Conservation (phyloP, 352 stramenopile genomes). For the Pythium aphanidermatum region DNA sequence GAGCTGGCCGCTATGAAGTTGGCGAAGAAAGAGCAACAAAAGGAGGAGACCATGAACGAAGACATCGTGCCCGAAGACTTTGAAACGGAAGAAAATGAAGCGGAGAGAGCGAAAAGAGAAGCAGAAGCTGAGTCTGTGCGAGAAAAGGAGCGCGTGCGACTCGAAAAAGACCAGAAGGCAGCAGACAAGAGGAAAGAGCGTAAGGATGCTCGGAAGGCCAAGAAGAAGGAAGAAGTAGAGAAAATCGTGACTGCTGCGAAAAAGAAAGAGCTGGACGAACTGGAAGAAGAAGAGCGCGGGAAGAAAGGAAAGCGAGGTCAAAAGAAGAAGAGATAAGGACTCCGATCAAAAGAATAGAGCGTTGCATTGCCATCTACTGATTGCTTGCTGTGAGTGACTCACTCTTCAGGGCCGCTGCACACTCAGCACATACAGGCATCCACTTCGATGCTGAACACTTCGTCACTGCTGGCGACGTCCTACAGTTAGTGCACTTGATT, state of each 20-base stretch:
- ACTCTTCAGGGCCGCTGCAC: conserved; percentile 38
- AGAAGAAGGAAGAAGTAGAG: conserved; percentile 75
- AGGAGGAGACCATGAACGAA: conserved; percentile 1
- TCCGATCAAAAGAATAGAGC: conserved; percentile 11
- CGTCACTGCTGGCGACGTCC: conserved; percentile 38
- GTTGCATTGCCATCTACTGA: conserved; percentile 12
- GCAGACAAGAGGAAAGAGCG: conserved; percentile 73
- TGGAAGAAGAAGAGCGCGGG: conserved; percentile 26
- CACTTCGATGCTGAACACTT: conserved; percentile 82
- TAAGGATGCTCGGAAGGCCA: conserved; percentile 76
- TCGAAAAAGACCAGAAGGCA: conserved; percentile 74
- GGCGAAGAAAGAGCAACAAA: conserved; percentile 23
- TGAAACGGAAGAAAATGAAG: background rate
- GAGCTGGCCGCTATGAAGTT: conserved; percentile 36
- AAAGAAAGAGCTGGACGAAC: conserved; percentile 35
- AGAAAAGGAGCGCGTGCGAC: conserved; percentile 40
- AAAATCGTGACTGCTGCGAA: conserved; percentile 45
- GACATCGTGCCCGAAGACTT: conserved; percentile 5
- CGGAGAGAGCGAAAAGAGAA: conserved; percentile 12
- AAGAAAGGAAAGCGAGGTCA: conserved; percentile 28
- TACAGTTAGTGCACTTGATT: conserved; percentile 69
- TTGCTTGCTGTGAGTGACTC: conserved; percentile 1
- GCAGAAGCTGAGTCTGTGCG: conserved; percentile 29
- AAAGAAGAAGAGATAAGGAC: conserved; percentile 23
- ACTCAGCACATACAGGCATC: conserved; percentile 75